Evolutionary conservation across 345 rosid species (phyloP), one percentile per base, ranked within the genome.

Genomic region (Sisymbrium altissimum): DNA sequence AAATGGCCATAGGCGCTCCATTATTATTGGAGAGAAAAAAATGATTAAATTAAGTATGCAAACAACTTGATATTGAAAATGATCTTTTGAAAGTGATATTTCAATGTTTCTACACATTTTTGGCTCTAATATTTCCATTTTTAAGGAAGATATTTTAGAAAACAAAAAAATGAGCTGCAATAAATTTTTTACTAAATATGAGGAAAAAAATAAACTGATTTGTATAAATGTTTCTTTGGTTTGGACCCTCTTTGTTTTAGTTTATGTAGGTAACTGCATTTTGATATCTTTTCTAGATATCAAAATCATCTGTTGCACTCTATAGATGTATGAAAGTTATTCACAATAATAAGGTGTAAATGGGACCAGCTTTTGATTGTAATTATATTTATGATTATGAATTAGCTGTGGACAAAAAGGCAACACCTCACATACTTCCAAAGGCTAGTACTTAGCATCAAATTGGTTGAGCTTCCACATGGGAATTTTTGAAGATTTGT

Each of bases 391-490:
- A 14, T 21, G 33, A 40, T 17, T 19, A 14, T 21, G 33, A 40
- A 49, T 21, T 35, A 60, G 32, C n/a, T 61, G 48, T 75, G 79
- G 58, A 68, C 65, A 68, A 60, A 68, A 53, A 46, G 39, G 53
- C 32, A 61, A 68, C 67, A 50, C 49, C 36, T 69, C 57, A 52
- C 14, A 54, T 69, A 54, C 35, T 44, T 62, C 50, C 64, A 76
- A 44, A 54, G 49, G 41, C 64, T 46, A 64, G 14, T 40, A 50
- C 66, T 63, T 75, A 43, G 15, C 32, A 75, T 75, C 60, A 38
- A n/a, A 61, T 33, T 69, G 64, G 64, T 69, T 61, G 75, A 68
- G 64, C 41, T 75, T 68, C 64, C 79, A 75, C 79, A 61, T 75
- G 79, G 58, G 48, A 60, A 27, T 23, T 33, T 70, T 13, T 32